Evolutionary conservation across 768 basidiomycete species (phyloP), one percentile per base, ranked within the genome.

Genomic region (Naganishia vaughanmartiniae): DNA sequence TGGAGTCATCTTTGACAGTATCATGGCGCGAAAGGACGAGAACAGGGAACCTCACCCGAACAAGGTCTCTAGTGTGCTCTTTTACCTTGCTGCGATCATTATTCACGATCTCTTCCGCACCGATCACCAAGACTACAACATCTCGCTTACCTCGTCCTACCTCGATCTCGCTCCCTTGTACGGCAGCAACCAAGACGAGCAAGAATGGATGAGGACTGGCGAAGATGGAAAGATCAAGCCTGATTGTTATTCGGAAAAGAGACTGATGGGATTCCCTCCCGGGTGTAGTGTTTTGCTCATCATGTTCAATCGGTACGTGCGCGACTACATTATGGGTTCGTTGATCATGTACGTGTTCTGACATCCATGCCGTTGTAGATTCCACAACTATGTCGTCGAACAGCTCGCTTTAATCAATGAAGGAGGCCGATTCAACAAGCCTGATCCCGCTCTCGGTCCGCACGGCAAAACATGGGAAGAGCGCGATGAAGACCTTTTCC

Each of bases 221-320:
- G 48, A 51, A 26, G n/a, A 51, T 51, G 48, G 48, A 51, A 51
- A 51, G 48, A 51, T 51, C 48, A 51, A 51, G 48, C 48, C 48
- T 51, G 48, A 51, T 51, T 51, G 48, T 24, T 51, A n/a, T 51
- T n/a, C 21, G 17, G 48, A 51, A 24, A 51, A 51, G 48, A 51
- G 48, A n/a, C 12, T 51, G 7, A 3, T 51, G 21, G 48, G 48
- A 4, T 51, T 51, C 48, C 48, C 48, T 24, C 48, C 48, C 4
- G 48, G 48, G 7, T 3, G 3, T 26, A 51, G 48, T 26, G 48
- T 51, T 1, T 24, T 51, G 48, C 24, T 51, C 6, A 51, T 51
- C 48, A 51, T 51, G 48, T 51, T 51, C 12, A 51, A 51, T 12
- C 19, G 48, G 48, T 51, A 26, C n/a, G 48, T n/a, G 4, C 6